Evolutionary conservation across 352 stramenopile species (phyloP), one percentile per base, ranked within the genome.

Genomic region (Phytophthora kernoviae): DNA sequence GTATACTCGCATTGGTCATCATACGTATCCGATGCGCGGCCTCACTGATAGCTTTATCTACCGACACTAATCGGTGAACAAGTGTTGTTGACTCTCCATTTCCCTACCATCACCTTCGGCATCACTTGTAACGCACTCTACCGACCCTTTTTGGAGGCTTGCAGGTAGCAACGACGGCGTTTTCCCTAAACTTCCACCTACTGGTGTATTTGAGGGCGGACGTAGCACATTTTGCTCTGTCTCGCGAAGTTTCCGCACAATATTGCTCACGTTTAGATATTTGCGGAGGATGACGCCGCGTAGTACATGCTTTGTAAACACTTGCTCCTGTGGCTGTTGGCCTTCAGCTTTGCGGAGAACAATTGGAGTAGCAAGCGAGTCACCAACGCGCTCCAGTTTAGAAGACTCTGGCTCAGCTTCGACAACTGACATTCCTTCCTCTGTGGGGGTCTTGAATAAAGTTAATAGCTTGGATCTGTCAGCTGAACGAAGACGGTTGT

Each of bases 11-110:
- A 6, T 62, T 73, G 1, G 81, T 77, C 24, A 90, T 61, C 0
- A 79, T 55, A 12, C 75, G 77, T 48, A 90, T 87, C 12, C 70
- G 74, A 27, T 87, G 77, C 11, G 74, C 77, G 0, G 77, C 85
- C 52, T 87, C 80, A 47, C 77, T 87, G 57, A 90, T 88, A 2
- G 76, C 67, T 48, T 81, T 77, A 59, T 88, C 78, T 33, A 88
- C 84, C 11, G 81, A 88, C 1, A 73, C 82, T 2, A 87, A 33
- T 7, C 75, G 68, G 4, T 62, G 63, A 12, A 84, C 44, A 4
- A 86, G 58, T 9, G 72, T 69, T 1, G 66, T 42, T 2, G 61
- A 36, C 0, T 47, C 54, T 2, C 37, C 37, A 41, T 14, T 17
- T 21, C 30, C 5, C 14, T 33, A 30, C 12, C 11, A 5, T 58